A percentile compares a stretch with the other conserved stretches of the same genome.
phyloP scores from a whole-genome alignment of 805 yeast genomes.

The Jamesozyma hellenica region DNA sequence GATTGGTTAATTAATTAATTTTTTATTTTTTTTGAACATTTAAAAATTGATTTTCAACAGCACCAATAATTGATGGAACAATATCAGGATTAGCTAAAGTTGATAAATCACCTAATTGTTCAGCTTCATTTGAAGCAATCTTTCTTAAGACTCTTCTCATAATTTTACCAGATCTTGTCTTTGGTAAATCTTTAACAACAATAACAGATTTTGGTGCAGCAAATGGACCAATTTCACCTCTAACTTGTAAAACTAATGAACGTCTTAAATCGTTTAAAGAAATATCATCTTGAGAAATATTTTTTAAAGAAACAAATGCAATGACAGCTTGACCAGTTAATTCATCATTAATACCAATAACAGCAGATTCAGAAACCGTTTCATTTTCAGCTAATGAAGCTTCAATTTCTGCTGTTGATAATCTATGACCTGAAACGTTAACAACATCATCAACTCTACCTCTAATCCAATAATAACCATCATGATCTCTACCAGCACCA shows the following conservation, averaged over 20 bases:
- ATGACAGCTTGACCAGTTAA: slow-evolving; percentile 96
- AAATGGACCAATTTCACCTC: slow-evolving; percentile 50
- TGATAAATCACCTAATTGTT: slow-evolving; percentile 83
- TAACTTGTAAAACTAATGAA: slow-evolving; percentile 71
- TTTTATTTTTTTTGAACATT: slow-evolving; percentile 27
- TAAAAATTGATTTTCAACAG: slow-evolving; percentile 41
- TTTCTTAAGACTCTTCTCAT: slow-evolving; percentile 96
- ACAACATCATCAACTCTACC: slow-evolving; percentile 99
- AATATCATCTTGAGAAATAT: slow-evolving; percentile 20
- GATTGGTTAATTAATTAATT: too few relatives aligned
- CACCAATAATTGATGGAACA: slow-evolving; percentile 65
- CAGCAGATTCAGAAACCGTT: slow-evolving; percentile 89
- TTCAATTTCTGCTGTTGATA: slow-evolving; percentile 97
- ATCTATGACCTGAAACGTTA: slow-evolving; percentile 93
- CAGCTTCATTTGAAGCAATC: slow-evolving; percentile 84
- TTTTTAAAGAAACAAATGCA: slow-evolving; percentile 81
- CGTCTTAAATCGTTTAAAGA: slow-evolving; percentile 36
- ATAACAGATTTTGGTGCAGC: slow-evolving; percentile 89
- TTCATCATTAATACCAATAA: slow-evolving; percentile 89
- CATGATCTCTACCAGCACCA: slow-evolving; percentile 95
- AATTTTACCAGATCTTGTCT: slow-evolving; percentile 96
- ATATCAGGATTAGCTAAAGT: slow-evolving; percentile 81
- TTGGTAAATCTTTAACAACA: slow-evolving; percentile 86
- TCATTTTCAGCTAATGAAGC: slow-evolving; percentile 75
- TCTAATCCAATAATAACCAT: slow-evolving; percentile 94